Evolutionary conservation across 495 filamentous ascomycete species (phyloP).

Genomic region (Penicillium alfredii): DNA sequence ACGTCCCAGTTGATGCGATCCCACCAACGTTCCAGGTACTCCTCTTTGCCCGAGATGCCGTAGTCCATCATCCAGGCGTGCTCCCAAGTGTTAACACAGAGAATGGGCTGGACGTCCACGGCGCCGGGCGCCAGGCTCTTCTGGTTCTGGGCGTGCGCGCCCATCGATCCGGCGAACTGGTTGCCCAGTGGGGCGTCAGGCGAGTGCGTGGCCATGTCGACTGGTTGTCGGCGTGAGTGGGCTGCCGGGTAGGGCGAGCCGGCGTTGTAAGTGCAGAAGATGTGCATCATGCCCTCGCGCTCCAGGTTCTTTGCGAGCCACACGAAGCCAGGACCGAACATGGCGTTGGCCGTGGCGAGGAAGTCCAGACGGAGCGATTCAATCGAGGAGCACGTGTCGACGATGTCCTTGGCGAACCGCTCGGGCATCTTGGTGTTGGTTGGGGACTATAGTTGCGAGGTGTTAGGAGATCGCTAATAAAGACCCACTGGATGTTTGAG

Average conservation of each 20-base stretch:
- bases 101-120: slow-evolving; percentile 61
- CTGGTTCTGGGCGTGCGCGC: slow-evolving; percentile 38
- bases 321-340: slow-evolving; percentile 97
- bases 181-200: slow-evolving; percentile 33
- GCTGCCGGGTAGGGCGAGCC: slow-evolving; percentile 82
- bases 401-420: slow-evolving; percentile 44
- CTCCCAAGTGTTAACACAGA: slow-evolving; percentile 95
- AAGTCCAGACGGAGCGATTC: slow-evolving; percentile 75
- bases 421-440: slow-evolving; percentile 45
- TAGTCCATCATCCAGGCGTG: slow-evolving; percentile 87
- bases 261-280: slow-evolving; percentile 86
- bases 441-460: slow-evolving; percentile 48
- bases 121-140: slow-evolving; percentile 60
- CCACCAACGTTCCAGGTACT: slow-evolving; percentile 82
- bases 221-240: slow-evolving; percentile 70
- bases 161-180: slow-evolving; percentile 46
- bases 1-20: slow-evolving; percentile 73
- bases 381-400: slow-evolving; percentile 66
- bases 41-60: slow-evolving; percentile 70
- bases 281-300: slow-evolving; percentile 52
- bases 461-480: too few species aligned
- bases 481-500: too few species aligned
- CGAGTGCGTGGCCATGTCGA: slow-evolving; percentile 71
- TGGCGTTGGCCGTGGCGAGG: slow-evolving; percentile 71
- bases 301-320: slow-evolving; percentile 70